Conservation (phyloP, 768 basidiomycete species). For the Kwoniella bestiolae region DNA sequence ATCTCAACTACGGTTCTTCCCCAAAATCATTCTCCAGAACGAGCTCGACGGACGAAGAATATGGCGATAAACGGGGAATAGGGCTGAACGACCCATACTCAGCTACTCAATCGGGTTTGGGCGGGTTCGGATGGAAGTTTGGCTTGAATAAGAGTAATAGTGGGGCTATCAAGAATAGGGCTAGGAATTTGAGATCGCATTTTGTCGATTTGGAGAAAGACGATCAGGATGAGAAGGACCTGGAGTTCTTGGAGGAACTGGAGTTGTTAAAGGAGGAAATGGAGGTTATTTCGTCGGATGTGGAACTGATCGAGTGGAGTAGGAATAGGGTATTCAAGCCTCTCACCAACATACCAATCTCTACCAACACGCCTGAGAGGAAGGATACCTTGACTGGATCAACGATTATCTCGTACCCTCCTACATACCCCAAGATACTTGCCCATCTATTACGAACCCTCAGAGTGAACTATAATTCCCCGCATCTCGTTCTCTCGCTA, state of each 20-base stretch:
- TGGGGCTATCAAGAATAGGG: not conserved
- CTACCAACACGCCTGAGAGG: not conserved
- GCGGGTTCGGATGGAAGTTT: slow-evolving; percentile 3
- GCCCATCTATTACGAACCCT: slow-evolving; percentile 77
- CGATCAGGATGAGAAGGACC: slow-evolving; percentile 22
- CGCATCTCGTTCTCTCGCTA: slow-evolving; percentile 77
- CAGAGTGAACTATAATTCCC: slow-evolving; percentile 76
- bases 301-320: slow-evolving; percentile 45
- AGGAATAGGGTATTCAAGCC: slow-evolving; percentile 37
- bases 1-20: slow-evolving; percentile 20
- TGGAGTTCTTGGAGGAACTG: slow-evolving; percentile 34
- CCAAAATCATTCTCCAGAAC: not conserved
- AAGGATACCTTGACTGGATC: not conserved
- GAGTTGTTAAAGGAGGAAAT: slow-evolving; percentile 52
- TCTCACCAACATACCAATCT: not conserved
- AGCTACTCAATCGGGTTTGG: not conserved
- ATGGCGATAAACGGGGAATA: not conserved
- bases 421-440: slow-evolving; percentile 74
- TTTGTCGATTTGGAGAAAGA: not conserved
- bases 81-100: slow-evolving; percentile 6
- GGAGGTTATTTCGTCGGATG: slow-evolving; percentile 32
- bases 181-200: slow-evolving; percentile 7
- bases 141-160: not conserved
- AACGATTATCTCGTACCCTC: slow-evolving; percentile 48
- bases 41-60: not conserved